Base-by-base conservation (phyloP, 2,329 filamentous ascomycete species). In the Fusarium azukiicola region DNA sequence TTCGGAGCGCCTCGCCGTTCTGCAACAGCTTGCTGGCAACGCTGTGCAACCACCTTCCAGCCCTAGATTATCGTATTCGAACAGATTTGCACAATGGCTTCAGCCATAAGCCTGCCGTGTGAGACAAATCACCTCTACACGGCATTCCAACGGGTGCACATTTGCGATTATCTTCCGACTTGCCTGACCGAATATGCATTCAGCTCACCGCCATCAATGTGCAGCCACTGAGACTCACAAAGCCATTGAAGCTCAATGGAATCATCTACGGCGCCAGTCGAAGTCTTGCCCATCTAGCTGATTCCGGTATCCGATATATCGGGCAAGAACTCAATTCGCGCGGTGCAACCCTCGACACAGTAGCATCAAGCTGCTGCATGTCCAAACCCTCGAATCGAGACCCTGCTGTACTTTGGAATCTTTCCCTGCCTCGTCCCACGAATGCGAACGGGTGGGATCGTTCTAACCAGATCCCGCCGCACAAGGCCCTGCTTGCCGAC, bases 21-120 rank as follows among this genome's bases (percentile, higher is more conserved):
- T 23, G 21, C 54, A 58, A 38, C 38, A 21, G 54, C 54, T 38
- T 38, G 54, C n/a, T 17, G 21, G 10, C 36, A 14, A 58, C 13
- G 54, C 13, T 40, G 54, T 58, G 54, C 21, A 4, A 40, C 54
- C 36, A 23, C 38, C 13, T 40, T 10, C 36, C 9, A 58, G 54
- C 54, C 54, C 54, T 40, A 58, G 54, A 40, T 23, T 23, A 58
- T 58, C 54, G 54, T 58, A 58, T 58, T 58, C 13, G 32, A 58
- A 58, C 54, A 58, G 9, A 40, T 58, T 38, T 40, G 54, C 36
- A 58, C 54, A 19, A 19, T 13, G 6, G 19, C 40, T 21, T 58
- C 36, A 58, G 36, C 36, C 54, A 38, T 40, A 16, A 23, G 32
- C 21, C 21, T 40, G 7, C 40, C 13, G 36, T 21, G 54, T 58